These are phyloP conservation scores for Ogataea neopini DNA, from an alignment of 805 yeast genomes.

Conservation along the genomic window DNA sequence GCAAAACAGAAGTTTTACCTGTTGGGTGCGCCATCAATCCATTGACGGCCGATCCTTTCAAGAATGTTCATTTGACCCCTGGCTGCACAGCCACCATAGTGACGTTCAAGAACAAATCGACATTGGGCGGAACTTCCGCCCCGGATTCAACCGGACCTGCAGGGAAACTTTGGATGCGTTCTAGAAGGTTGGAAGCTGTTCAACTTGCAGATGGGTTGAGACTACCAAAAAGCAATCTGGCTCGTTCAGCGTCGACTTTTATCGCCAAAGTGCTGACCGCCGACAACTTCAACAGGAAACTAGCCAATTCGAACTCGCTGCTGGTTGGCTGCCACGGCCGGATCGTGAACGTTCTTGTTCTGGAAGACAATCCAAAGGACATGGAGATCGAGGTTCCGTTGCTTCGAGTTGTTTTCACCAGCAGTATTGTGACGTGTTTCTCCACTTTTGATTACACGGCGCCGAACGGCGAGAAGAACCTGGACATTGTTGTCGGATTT, in stretches of 20 bases:
- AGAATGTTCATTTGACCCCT: conserved; percentile 53
- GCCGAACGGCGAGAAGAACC: conserved; percentile 33
- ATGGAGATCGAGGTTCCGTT: conserved; percentile 47
- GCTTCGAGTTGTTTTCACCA: conserved; percentile 42
- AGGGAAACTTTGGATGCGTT: conserved; percentile 17
- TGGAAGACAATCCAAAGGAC: conserved; percentile 38
- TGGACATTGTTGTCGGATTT: conserved; percentile 61
- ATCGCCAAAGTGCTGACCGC: conserved; percentile 35
- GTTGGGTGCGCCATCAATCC: conserved; percentile 59
- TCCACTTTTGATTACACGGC: conserved; percentile 32
- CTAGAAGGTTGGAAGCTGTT: too few species aligned
- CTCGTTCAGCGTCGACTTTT: conserved; percentile 37
- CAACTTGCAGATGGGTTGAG: conserved; percentile 24
- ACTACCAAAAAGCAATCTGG: conserved; percentile 33
- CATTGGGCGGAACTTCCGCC: background rate
- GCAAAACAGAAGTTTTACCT: conserved; percentile 37
- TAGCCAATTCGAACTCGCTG: conserved; percentile 32
- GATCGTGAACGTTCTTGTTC: conserved; percentile 46
- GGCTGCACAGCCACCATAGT: conserved; percentile 45
- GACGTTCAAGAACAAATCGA: conserved; percentile 20
- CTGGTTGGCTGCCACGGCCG: conserved; percentile 51
- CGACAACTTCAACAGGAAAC: conserved; percentile 33
- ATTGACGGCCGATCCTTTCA: conserved; percentile 51
- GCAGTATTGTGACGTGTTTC: conserved; percentile 42
- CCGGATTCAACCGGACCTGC: conserved; percentile 1